Evolutionary conservation across 257 asterid genomes (phyloP).

Genomic region (Solanum arcanum): DNA sequence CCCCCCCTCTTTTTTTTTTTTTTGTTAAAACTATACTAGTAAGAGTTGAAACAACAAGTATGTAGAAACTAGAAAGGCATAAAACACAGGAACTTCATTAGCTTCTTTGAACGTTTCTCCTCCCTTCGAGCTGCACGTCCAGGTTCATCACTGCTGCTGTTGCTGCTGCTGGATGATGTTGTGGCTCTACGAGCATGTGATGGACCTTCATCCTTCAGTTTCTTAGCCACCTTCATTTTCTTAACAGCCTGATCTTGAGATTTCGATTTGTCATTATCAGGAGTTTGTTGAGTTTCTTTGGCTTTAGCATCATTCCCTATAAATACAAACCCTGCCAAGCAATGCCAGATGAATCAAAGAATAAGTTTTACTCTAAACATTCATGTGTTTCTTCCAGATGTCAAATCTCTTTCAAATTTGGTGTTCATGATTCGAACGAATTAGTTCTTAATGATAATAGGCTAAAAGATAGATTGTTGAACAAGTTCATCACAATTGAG

Average conservation of each 20-base stretch:
- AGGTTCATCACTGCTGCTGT: not conserved
- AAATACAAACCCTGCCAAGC: slow-evolving; percentile 2
- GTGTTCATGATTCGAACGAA: not conserved
- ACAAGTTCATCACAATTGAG: not conserved
- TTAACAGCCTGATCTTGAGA: slow-evolving; percentile 6
- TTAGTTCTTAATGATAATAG: not conserved
- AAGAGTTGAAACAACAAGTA: not conserved
- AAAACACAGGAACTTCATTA: slow-evolving; percentile 41
- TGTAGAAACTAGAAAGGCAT: slow-evolving; percentile 35
- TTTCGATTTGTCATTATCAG: not conserved
- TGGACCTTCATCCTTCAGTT: slow-evolving; percentile 27
- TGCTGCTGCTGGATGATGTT: slow-evolving; percentile 6
- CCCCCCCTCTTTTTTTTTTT: not conserved
- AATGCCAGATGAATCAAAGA: not conserved
- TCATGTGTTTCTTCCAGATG: not conserved
- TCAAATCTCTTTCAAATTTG: not conserved
- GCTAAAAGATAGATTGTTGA: not conserved
- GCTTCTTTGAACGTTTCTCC: slow-evolving; percentile 30
- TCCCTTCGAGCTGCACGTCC: slow-evolving; percentile 6
- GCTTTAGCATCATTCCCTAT: not conserved
- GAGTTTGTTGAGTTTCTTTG: not conserved
- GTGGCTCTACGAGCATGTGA: not conserved
- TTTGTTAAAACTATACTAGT: not conserved
- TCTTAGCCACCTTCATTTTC: slow-evolving; percentile 9
- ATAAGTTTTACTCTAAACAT: not conserved